Conservation (phyloP, 2,329 filamentous ascomycete genomes). For the Colletotrichum orbiculare region DNA sequence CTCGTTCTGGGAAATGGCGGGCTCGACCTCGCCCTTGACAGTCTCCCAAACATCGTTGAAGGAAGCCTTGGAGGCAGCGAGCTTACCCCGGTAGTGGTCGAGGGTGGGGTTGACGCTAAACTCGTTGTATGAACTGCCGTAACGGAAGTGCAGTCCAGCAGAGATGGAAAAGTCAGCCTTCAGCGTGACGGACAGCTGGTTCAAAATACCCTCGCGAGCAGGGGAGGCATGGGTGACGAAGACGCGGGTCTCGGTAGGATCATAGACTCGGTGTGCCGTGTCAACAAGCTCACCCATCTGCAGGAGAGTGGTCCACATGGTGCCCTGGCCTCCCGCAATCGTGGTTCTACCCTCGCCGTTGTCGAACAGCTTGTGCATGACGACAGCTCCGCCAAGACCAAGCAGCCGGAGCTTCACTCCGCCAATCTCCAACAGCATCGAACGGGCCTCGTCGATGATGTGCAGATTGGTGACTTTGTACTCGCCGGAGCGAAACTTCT, state of each 20-base stretch:
- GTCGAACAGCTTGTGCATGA: conserved; percentile 99
- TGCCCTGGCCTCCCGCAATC: conserved; percentile 97
- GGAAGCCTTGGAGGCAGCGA: conserved; percentile 96
- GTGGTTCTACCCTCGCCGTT: conserved; percentile 98
- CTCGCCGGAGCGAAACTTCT: conserved; percentile 96
- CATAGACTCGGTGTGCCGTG: conserved; percentile 97
- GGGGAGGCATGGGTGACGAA: conserved; percentile 98
- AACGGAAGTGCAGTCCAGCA: conserved; percentile 96
- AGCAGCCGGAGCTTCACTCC: conserved; percentile 95
- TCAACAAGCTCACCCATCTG: conserved; percentile 99
- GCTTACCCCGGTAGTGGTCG: conserved; percentile 98
- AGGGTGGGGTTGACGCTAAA: conserved; percentile 98
- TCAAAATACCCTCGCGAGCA: conserved; percentile 93
- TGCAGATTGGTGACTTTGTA: conserved; percentile 98
- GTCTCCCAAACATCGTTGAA: conserved; percentile 99
- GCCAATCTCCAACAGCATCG: conserved; percentile 91
- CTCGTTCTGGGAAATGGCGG: conserved; percentile 92
- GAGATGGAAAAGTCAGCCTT: conserved; percentile 99
- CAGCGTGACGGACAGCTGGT: conserved; percentile 95
- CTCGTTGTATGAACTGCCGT: conserved; percentile 99
- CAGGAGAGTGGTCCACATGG: conserved; percentile 98
- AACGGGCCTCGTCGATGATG: conserved; percentile 98
- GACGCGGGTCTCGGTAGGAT: conserved; percentile 95
- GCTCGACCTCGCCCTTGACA: conserved; percentile 94
- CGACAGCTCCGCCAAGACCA: conserved; percentile 93